phyloP scores from a whole-genome alignment of 495 filamentous ascomycete genomes.

The Cercophora samala region DNA sequence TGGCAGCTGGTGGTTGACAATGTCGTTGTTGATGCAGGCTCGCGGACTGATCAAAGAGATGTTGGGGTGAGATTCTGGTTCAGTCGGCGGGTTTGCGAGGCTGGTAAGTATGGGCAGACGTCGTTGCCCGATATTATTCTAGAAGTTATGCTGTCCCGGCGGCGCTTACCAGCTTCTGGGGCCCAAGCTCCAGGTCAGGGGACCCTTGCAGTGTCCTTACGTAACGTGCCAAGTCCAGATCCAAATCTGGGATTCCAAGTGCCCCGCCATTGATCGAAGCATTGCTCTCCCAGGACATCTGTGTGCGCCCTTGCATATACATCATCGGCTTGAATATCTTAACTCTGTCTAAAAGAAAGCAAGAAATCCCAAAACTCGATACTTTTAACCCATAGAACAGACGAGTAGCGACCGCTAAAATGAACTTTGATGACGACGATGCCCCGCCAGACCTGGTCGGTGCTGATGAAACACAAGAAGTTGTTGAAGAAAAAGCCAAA shows the following conservation, averaged over 20 bases:
- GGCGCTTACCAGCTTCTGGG: background rate
- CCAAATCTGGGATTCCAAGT: background rate
- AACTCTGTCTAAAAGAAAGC: background rate
- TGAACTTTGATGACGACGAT: conserved; percentile 66
- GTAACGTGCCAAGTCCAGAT: conserved; percentile 5
- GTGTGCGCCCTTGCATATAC: background rate
- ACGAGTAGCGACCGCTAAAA: conserved; percentile 12
- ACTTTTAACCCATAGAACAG: background rate
- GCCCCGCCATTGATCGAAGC: background rate
- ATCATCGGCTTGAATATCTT: background rate
- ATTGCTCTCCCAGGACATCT: background rate
- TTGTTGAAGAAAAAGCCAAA: conserved; percentile 47
- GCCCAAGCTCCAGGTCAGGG: background rate
- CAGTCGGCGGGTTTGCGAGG: background rate
- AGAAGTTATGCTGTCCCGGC: background rate
- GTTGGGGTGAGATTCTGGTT: background rate
- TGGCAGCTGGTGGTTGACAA: background rate
- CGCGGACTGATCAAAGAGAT: no score
- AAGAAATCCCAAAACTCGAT: background rate
- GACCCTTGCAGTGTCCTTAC: background rate
- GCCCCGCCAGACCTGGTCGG: conserved; percentile 70
- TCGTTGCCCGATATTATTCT: background rate
- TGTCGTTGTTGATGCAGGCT: no score
- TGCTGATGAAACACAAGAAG: conserved; percentile 36
- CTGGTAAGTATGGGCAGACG: background rate